Evolutionary conservation across 768 basidiomycete genomes (phyloP).

Genomic region (Mycena leptocephala): DNA sequence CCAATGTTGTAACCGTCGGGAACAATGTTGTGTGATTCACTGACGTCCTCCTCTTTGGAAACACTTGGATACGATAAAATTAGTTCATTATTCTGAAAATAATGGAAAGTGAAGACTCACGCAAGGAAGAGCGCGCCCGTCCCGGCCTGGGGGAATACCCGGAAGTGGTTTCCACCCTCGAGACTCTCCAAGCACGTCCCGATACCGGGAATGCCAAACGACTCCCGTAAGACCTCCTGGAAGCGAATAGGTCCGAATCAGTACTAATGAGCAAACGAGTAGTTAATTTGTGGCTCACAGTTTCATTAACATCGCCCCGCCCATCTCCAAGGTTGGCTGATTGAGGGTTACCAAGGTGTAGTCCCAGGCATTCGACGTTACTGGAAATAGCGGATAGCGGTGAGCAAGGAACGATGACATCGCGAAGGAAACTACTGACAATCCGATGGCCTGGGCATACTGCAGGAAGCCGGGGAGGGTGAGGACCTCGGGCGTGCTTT

Average conservation of each 20-base stretch:
- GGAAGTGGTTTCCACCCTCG: conserved; percentile 33
- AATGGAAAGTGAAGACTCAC: conserved; percentile 46
- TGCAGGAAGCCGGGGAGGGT: conserved; percentile 59
- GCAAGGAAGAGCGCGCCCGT: conserved; percentile 61
- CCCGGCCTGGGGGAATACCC: conserved; percentile 61
- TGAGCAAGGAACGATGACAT: conserved; percentile 10
- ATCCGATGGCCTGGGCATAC: conserved; percentile 63
- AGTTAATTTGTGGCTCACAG: too few relatives aligned
- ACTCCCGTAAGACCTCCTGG: conserved; percentile 61
- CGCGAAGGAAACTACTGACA: conserved; percentile 49
- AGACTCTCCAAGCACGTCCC: conserved; percentile 66
- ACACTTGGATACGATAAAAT: conserved; percentile 53
- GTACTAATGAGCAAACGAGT: too few relatives aligned
- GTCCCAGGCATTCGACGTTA: conserved; percentile 60
- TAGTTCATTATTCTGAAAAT: neutral
- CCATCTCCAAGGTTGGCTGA: conserved; percentile 67
- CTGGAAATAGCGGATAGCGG: conserved; percentile 31
- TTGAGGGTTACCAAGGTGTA: conserved; percentile 59
- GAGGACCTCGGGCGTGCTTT: conserved; percentile 59
- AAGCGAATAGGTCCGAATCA: too few relatives aligned
- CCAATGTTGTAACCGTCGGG: conserved; percentile 65
- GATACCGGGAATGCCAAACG: conserved; percentile 50
- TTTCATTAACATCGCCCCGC: conserved; percentile 60
- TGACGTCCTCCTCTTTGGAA: conserved; percentile 59
- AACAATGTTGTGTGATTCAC: conserved; percentile 54